Base-by-base conservation (phyloP, 1,284 basidiomycete genomes). In the Rhodofomes roseus region DNA sequence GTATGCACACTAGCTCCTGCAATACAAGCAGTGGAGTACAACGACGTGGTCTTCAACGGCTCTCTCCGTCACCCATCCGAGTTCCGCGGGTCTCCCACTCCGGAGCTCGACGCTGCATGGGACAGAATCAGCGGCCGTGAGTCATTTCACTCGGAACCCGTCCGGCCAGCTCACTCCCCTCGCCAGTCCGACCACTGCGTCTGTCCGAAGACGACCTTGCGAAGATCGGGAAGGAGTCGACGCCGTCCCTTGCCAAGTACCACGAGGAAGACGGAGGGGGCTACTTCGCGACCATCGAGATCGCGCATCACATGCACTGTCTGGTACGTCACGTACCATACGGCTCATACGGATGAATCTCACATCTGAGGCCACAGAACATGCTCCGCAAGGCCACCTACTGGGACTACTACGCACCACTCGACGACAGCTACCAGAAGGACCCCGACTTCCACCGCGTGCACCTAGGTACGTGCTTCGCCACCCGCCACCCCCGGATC, bases 381-480 rank as follows among this genome's bases (percentile, higher is more conserved):
- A 44, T 56, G 54, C 54, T 56, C 18, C 54, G 54, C 27, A 56
- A 56, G 43, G 9, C n/a, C 18, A 44, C 54, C 4, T 46, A 56
- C 29, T 43, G 40, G 40, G 54, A 56, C 22, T 34, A 56, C 43
- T 56, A 56, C 31, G 40, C 41, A 12, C 40, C 40, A 16, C 27
- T 56, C 8, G 31, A 43, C 36, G 54, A 43, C 20, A 27, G 25
- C 12, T 56, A 36, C 27, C 31, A 44, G 39, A n/a, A 20, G 6
- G 31, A 46, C 18, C 54, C 54, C 7, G 40, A 4, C 12, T 56
- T 56, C 54, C 34, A 43, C n/a, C 54, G 54, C n/a, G 29, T 36
- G 8, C 54, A 56, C n/a, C 27, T 56, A 12, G 54, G 54, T 56
- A 4, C 18, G 43, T 25, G n/a, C n/a, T 20, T 11, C 27, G 16